Evolutionary conservation across 2,329 filamentous ascomycete genomes (phyloP), one percentile per base, ranked within the genome.

Genomic region (Talaromyces amestolkiae): DNA sequence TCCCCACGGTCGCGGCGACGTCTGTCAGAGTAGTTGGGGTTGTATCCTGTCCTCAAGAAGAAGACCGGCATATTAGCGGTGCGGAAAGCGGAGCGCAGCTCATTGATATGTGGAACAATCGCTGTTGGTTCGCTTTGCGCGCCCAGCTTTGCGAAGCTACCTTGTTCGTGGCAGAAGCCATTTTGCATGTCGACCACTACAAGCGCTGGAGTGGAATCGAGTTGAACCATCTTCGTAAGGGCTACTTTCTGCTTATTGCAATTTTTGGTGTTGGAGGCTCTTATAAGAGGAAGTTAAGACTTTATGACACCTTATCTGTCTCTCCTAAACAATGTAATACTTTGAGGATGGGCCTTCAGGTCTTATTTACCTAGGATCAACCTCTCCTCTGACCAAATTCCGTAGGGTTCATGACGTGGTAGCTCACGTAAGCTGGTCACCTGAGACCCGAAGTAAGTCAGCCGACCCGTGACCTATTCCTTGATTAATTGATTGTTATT

Each of bases 91-190:
- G 60, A 62, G 47, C 60, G 60, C 47, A 62, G 60, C 47, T 62
- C 60, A 22, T 62, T 62, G 60, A 62, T 62, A 41, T 31, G 47
- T 35, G 60, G 60, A 43, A 62, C 60, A 62, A 62, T 62, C 35
- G 60, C 47, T 62, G 60, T 62, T 43, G 60, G 60, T 53, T 62
- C 60, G 60, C 45, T 62, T 41, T 31, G 60, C 47, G 17, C 15
- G 47, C 60, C 60, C 19, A 62, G 3, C 45, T 62, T 62, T 53
- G 60, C 60, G 45, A 62, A 62, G 60, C 60, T 62, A 62, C 60
- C 60, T 62, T 54, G 60, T 62, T 62, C 47, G 60, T 62, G 60
- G 60, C 60, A 62, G 60, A 62, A 62, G 60, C 60, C 60, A 15
- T 62, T 62, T 53, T 62, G 60, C 60, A 62, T 62, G 45, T 62